Conservation (phyloP, 345 rosid species). For the Linum tenue region DNA sequence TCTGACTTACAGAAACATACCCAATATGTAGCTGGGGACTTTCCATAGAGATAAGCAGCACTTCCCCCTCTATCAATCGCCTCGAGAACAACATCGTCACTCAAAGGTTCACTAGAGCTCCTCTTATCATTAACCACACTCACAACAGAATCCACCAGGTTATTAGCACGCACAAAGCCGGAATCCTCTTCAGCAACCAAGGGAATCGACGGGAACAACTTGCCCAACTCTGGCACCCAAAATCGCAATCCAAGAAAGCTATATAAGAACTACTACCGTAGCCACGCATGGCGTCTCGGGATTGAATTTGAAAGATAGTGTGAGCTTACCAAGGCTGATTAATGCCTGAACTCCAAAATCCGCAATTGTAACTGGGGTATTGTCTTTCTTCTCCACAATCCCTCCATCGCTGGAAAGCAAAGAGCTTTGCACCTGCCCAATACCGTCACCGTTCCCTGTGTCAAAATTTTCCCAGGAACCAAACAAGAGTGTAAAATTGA, state of each 20-base stretch:
- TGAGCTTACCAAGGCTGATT: constrained; percentile 52
- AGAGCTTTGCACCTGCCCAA: constrained; percentile 37
- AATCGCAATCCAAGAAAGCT: constrained; percentile 1
- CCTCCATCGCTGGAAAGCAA: constrained; percentile 36
- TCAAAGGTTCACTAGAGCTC: constrained; percentile 23
- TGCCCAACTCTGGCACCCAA: constrained; percentile 50
- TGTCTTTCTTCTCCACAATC: constrained; percentile 66
- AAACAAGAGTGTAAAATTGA: constrained; percentile 5
- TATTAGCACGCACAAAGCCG: constrained; percentile 46
- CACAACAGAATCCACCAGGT: constrained; percentile 57
- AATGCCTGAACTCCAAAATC: constrained; percentile 95
- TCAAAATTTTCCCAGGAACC: background rate
- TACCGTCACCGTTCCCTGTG: background rate
- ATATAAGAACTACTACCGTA: too few species aligned
- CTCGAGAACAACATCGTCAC: background rate
- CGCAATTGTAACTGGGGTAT: constrained; percentile 76
- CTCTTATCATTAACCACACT: constrained; percentile 42
- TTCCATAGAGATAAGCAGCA: background rate
- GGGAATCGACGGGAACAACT: constrained; percentile 71
- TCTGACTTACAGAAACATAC: background rate
- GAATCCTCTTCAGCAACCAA: constrained; percentile 95
- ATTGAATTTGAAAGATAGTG: too few species aligned
- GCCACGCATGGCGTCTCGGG: background rate
- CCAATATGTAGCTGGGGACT: constrained; percentile 1
- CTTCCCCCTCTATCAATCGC: constrained; percentile 1